phyloP scores from a whole-genome alignment of 805 yeast species.

The Scheffersomyces stipitis region DNA sequence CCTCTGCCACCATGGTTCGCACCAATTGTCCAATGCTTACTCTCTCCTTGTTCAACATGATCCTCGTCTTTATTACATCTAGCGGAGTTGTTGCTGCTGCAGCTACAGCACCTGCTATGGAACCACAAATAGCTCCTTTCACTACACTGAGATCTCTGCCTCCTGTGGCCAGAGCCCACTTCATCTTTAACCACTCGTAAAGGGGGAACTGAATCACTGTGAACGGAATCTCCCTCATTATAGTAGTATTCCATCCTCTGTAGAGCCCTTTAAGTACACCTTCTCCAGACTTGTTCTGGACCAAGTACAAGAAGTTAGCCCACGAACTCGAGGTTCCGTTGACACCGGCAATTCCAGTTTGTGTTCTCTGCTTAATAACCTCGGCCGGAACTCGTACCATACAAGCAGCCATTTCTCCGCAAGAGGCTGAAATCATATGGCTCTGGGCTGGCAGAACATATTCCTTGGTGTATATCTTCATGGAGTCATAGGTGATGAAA shows the following conservation, averaged over 20 bases:
- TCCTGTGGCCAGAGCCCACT: slow-evolving; percentile 44
- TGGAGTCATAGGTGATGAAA: slow-evolving; percentile 75
- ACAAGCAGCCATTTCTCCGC: slow-evolving; percentile 94
- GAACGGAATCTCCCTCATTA: slow-evolving; percentile 94
- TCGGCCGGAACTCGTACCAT: slow-evolving; percentile 95
- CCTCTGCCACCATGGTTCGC: slow-evolving; percentile 57
- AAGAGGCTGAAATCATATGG: slow-evolving; percentile 86
- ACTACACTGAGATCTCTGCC: slow-evolving; percentile 51
- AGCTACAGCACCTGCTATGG: slow-evolving; percentile 78
- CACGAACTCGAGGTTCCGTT: slow-evolving; percentile 54
- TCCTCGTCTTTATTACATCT: slow-evolving; percentile 77
- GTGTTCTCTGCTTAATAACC: slow-evolving; percentile 93
- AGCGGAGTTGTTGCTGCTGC: slow-evolving; percentile 82
- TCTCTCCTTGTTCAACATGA: slow-evolving; percentile 68
- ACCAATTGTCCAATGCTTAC: slow-evolving; percentile 50
- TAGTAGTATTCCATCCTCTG: slow-evolving; percentile 91
- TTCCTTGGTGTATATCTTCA: slow-evolving; percentile 49
- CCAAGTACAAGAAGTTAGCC: slow-evolving; percentile 62
- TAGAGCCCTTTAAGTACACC: slow-evolving; percentile 78
- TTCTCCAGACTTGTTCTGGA: slow-evolving; percentile 70
- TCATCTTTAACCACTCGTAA: slow-evolving; percentile 75
- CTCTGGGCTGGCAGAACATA: slow-evolving; percentile 34
- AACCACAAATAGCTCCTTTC: slow-evolving; percentile 84
- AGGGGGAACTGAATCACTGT: slow-evolving; percentile 94
- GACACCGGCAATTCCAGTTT: slow-evolving; percentile 43